phyloP scores from a whole-genome alignment of 208 protist genomes.

The Vickermania spadyakhi region DNA sequence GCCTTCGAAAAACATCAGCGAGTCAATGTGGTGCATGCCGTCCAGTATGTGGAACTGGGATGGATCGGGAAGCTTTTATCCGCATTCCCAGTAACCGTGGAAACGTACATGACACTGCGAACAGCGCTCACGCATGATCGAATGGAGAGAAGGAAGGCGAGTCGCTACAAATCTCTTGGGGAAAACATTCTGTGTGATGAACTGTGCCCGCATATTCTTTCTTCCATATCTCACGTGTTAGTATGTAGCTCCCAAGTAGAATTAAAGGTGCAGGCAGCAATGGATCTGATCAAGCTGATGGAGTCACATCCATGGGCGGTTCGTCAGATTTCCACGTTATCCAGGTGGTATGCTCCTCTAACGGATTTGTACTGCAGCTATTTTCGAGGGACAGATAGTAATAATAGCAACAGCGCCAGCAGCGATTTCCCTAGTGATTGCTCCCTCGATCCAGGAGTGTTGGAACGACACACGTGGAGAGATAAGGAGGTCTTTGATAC shows the following conservation, averaged over 20 bases:
- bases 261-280: slow-evolving; percentile 35
- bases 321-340: slow-evolving; percentile 40
- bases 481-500: neutral
- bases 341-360: slow-evolving; percentile 60
- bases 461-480: neutral
- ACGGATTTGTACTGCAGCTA: slow-evolving; percentile 41
- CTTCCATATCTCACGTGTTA: slow-evolving; percentile 50
- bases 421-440: neutral
- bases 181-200: neutral
- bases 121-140: neutral
- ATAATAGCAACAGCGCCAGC: neutral
- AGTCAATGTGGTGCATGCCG: neutral
- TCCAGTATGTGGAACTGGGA: neutral
- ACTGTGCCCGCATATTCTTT: slow-evolving; percentile 13
- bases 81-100: neutral
- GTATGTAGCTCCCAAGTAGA: slow-evolving; percentile 22
- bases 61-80: neutral
- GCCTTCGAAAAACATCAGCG: neutral
- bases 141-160: neutral
- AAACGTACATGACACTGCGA: neutral
- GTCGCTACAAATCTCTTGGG: neutral
- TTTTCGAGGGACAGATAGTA: slow-evolving; percentile 6
- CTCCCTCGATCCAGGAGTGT: too few species aligned
- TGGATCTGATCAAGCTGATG: slow-evolving; percentile 44
- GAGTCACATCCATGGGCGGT: slow-evolving; percentile 46